Base-by-base conservation (phyloP, 805 yeast species). In the Suhomyces xylopsoci region DNA sequence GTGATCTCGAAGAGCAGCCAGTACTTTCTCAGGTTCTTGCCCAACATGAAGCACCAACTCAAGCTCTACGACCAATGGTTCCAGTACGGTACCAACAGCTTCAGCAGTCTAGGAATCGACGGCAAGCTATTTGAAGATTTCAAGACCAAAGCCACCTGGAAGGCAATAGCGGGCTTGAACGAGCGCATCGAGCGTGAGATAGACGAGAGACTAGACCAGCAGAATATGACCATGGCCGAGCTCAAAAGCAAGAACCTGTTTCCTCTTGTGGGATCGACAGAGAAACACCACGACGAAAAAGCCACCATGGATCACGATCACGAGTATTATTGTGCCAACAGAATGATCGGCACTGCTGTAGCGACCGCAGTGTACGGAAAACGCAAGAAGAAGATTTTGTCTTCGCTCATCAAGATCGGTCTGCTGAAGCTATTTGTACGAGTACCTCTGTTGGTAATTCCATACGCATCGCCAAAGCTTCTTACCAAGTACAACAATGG, bases 11-110 rank as follows among this genome's bases (percentile, higher is more conserved):
- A 63, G 50, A 60, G 67, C 46, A 57, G 62, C 24, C 77, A 70
- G 56, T 76, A 70, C 54, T 73, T 67, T 49, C 56, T 76, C 49
- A 55, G 79, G 42, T 76, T 70, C 49, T 62, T 76, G 5, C 79
- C 80, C 5, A 69, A 73, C 58, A 61, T 74, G 45, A 61, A 62
- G 43, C 61, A 66, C 17, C 69, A 66, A 47, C 51, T 72, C 24
- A 53, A 59, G 14, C 61, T 63, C 43, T 64, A 59, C 50, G 67
- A 67, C 55, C 62, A 57, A 34, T 65, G 62, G 15, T 57, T 62
- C 48, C 54, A 61, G n/a, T 58, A 57, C 34, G 65, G 66, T n/a
- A 53, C 60, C 17, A 70, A 65, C 43, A 65, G 72, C 1, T 69
- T 55, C 53, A 67, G 62, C 2, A 55, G 64, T 7, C 48, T 65